Percentiles rank a stretch among this genome's conserved stretches.
Conservation (phyloP, 169 alveolate genomes). For the Plasmodium adleri region DNA sequence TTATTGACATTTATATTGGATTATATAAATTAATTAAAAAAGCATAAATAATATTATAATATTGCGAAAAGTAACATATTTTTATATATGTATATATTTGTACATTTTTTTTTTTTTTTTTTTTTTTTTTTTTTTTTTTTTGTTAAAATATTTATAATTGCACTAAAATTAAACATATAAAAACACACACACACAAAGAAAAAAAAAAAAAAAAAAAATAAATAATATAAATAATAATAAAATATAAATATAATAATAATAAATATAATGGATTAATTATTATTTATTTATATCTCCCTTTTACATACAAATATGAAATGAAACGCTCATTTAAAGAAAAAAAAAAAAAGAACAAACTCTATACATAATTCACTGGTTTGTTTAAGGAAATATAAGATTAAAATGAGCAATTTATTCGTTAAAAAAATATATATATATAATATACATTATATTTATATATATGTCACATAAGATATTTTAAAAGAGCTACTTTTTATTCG, state of each 20-base stretch:
- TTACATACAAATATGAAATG: neutral
- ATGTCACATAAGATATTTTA: neutral
- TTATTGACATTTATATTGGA: conserved; percentile 75
- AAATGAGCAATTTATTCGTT: neutral
- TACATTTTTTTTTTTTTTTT: conserved; percentile 71
- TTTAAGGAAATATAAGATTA: neutral
- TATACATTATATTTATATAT: neutral
- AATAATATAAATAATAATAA: too few species aligned
- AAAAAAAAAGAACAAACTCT: neutral
- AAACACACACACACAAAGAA: neutral
- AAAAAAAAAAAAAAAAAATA: too few species aligned
- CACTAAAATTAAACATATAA: conserved; percentile 14
- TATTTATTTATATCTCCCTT: neutral
- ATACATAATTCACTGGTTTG: neutral
- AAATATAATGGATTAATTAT: conserved; percentile 64
- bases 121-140: conserved; percentile 51
- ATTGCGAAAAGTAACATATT: too few species aligned
- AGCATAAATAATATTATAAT: conserved; percentile 20
- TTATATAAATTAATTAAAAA: conserved; percentile 67
- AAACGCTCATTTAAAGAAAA: neutral
- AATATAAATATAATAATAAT: neutral
- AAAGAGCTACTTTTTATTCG: too few species aligned
- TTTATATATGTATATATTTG: conserved; percentile 32
- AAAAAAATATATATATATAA: neutral
- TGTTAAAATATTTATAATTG: conserved; percentile 40